Percentiles rank a stretch among this genome's conserved stretches.
These are phyloP conservation scores for Sorghum bicolor DNA, from an alignment of 176 grass and related monocot genomes.

Conservation along the genomic window Sorghum_bicolor_NCBIv3 NC_012875.2:53437501-53438000, in stretches of 20 bases:
- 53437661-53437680: background rate
- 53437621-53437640: background rate
- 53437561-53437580: background rate
- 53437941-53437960: background rate
- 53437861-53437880: background rate
- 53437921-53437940: background rate
- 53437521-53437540: background rate
- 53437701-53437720: background rate
- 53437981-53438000: background rate
- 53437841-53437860: background rate
- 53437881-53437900: too few relatives aligned
- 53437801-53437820: too few relatives aligned
- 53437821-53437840: background rate
- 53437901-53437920: background rate
- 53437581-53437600: background rate
- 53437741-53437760: background rate
- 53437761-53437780: background rate
- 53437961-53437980: background rate
- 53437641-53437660: background rate
- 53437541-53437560: background rate
- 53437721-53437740: background rate
- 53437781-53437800: background rate
- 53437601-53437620: background rate
- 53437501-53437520: background rate
- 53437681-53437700: background rate